Percentiles rank a stretch among this genome's conserved stretches.
Evolutionary conservation across 768 basidiomycete genomes (phyloP).

Genomic region (Chalciporus sphaerocephalus): DNA sequence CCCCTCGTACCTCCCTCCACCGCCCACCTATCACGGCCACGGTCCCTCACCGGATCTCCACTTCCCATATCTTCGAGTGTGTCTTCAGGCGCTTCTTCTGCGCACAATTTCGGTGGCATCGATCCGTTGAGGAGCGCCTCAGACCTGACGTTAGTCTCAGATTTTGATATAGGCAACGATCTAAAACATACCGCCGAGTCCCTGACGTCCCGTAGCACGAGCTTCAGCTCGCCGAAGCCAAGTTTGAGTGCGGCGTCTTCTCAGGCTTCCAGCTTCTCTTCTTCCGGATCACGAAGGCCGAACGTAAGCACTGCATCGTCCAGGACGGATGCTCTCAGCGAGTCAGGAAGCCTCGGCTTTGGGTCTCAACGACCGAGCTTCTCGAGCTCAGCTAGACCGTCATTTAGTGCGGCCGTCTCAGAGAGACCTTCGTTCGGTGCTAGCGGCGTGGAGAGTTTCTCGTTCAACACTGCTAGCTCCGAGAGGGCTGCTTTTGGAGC

Average conservation of each 20-base stretch:
- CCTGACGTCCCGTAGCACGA: conserved; percentile 23
- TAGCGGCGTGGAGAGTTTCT: conserved; percentile 15
- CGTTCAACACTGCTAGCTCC: conserved; percentile 12
- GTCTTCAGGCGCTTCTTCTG: conserved; percentile 21
- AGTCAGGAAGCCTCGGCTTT: conserved; percentile 14
- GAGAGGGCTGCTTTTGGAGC: conserved; percentile 13
- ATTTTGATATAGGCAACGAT: conserved; percentile 16
- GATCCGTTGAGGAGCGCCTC: conserved; percentile 9
- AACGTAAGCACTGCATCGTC: conserved; percentile 21
- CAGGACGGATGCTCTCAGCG: conserved; percentile 17
- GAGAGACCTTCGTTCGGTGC: conserved; percentile 18
- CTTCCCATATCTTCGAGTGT: conserved; percentile 20
- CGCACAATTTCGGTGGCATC: conserved; percentile 12
- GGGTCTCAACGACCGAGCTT: conserved; percentile 23
- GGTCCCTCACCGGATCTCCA: conserved; percentile 30
- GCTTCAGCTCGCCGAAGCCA: conserved; percentile 24
- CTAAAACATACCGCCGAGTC: conserved; percentile 23
- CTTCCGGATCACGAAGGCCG: conserved; percentile 21
- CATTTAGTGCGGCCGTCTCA: conserved; percentile 13
- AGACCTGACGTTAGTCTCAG: conserved; percentile 25
- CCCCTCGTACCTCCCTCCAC: conserved; percentile 17
- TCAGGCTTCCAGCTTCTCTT: conserved; percentile 25
- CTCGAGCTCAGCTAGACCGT: conserved; percentile 14
- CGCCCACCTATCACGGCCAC: conserved; percentile 23
- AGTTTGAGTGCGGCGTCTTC: conserved; percentile 28